Evolutionary conservation across 2,329 filamentous ascomycete genomes (phyloP), one percentile per base, ranked within the genome.

Genomic region (Ophiostoma perfectum): DNA sequence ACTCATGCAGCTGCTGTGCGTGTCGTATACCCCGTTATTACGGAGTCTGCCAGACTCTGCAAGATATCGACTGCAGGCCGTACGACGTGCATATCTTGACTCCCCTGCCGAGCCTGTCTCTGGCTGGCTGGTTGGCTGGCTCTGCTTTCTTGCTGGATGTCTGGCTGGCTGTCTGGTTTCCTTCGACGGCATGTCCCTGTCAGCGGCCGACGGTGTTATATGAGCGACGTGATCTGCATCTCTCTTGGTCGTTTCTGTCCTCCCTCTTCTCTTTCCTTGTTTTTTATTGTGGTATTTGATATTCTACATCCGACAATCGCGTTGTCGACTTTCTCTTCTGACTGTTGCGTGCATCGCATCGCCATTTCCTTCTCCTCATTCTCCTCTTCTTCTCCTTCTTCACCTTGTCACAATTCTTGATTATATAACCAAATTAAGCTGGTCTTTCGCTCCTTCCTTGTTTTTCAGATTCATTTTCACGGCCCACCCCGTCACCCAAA

Each of bases 341-440:
- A 11, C 5, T 62, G 36, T 41, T 60, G 38, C 52, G 14, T 63
- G 9, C 27, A 41, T 52, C 49, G 16, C 49, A 52, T 52, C 49
- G n/a, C n/a, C 60, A 63, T n/a, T 42, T 42, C 38, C 8, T n/a
- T 18, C 9, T 55, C 49, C 27, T 55, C 49, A 52, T 52, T 39
- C 12, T 62, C 27, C 27, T 36, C 11, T 60, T 60, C 55, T 27
- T 5, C 55, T 39, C 27, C 14, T 12, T 27, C 18, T 18, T 27
- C 27, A 38, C 55, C 55, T 60, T 11, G 55, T 60, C 55, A 60
- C 55, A 27, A 60, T 60, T 5, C 27, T 60, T 60, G 14, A 12
- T 60, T 60, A 60, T 27, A 60, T 60, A 38, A 60, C 55, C 49
- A 55, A 27, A 27, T 12, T 18, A 60, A 60, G 55, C 55, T 60